These are phyloP conservation scores for Pecoramyces ruminantium DNA, from an alignment of 192 early-diverging fungal genomes.

Conservation along the genomic window DNA sequence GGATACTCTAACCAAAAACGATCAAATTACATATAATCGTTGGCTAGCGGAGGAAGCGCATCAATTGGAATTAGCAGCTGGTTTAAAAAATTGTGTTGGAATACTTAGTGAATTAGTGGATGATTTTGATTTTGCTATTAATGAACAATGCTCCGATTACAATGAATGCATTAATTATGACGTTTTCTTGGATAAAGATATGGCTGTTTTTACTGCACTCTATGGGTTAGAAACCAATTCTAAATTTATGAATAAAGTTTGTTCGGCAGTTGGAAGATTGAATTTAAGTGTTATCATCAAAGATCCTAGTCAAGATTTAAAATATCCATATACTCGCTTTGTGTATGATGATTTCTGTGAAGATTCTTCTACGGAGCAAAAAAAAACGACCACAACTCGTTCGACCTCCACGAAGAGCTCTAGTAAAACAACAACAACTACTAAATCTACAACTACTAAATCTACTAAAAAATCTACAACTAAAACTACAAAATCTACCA, in stretches of 20 bases:
- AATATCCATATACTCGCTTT: background rate
- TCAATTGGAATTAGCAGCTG: background rate
- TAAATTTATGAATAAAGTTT: background rate
- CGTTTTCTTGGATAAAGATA: background rate
- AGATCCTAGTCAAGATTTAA: background rate
- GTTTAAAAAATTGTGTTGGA: background rate
- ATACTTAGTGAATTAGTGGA: background rate
- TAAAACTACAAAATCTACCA: no score
- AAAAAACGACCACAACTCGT: no score
- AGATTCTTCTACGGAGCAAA: no score
- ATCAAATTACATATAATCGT: background rate
- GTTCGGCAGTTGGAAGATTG: no score
- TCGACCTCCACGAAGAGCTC: no score
- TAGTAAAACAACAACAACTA: no score
- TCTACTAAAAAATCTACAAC: no score
- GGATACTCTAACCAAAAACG: background rate
- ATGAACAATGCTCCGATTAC: background rate
- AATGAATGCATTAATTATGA: background rate
- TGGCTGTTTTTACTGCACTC: background rate
- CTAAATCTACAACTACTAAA: no score
- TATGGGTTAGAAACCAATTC: background rate
- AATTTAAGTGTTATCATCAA: background rate
- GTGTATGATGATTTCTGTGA: background rate
- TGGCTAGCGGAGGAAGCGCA: background rate
- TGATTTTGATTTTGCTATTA: background rate